Percentiles rank a stretch among this genome's conserved stretches.
These are phyloP conservation scores for Aspergillus panamensis DNA, from an alignment of 495 filamentous ascomycete species.

Conservation along the genomic window DNA sequence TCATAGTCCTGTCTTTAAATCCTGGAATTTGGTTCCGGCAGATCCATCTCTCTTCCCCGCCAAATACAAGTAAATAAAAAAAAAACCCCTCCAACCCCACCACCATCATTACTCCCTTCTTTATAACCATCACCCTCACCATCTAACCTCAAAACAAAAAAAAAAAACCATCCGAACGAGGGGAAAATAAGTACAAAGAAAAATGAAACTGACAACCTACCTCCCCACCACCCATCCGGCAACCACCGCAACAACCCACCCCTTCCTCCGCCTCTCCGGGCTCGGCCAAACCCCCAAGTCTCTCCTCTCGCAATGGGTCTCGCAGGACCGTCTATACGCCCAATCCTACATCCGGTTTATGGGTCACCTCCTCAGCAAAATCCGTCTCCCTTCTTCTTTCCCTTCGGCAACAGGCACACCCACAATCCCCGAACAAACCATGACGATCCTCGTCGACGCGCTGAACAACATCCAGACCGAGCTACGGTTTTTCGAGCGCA, in stretches of 20 bases:
- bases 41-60: too few relatives aligned
- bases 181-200: constrained; percentile 4
- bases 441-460: constrained; percentile 59
- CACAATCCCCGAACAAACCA: constrained; percentile 38
- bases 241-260: constrained; percentile 59
- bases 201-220: constrained; percentile 26
- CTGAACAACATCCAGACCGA: constrained; percentile 65
- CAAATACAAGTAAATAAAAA: too few relatives aligned
- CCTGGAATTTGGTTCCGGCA: too few relatives aligned
- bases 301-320: constrained; percentile 63
- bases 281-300: constrained; percentile 55
- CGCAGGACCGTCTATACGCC: constrained; percentile 72
- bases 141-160: background rate
- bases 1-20: too few relatives aligned
- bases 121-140: background rate
- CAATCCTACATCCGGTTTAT: constrained; percentile 69
- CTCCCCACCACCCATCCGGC: constrained; percentile 29
- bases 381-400: constrained; percentile 49
- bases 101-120: too few relatives aligned
- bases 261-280: constrained; percentile 67
- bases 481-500: constrained; percentile 64
- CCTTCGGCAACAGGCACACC: constrained; percentile 22
- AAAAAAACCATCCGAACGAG: background rate
- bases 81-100: background rate
- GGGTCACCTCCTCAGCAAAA: constrained; percentile 60